Base-by-base conservation (phyloP, 371 early-diverging fungal genomes). In the Mortierella sp. region DNA sequence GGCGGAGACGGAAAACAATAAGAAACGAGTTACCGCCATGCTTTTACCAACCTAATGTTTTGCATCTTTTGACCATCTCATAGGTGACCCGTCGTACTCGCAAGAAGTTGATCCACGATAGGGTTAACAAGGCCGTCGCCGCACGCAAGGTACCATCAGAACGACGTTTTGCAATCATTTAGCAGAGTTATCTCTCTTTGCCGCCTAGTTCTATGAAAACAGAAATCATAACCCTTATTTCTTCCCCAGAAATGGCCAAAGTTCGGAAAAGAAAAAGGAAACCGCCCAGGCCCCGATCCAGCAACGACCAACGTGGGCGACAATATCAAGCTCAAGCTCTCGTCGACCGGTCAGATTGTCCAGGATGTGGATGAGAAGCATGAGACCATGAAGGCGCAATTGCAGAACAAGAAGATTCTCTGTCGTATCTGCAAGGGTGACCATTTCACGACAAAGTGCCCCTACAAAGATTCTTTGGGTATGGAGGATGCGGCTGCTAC, bases 361-460 rank as follows among this genome's bases (percentile, higher is more conserved):
- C 90, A 91, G 43, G 88, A 88, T 40, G 92, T 85, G 51, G 93
- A 91, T 26, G 94, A 92, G 54, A 91, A 94, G 82, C 92, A 91
- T 54, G 87, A 86, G 79, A 70, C 87, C 1, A 82, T 83, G 75
- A 88, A 84, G 79, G 83, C 88, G 44, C 85, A 79, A 40, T 82
- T 91, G 34, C 93, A 95, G 86, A 90, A 91, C 90, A 94, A 92
- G 88, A 96, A 95, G 86, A 98, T 99, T 90, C 90, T 93, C 72
- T 99, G 99, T 91, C 96, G 99, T 91, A 94, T 95, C 77, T 99
- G 99, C 92, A 96, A 97, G 83, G 98, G 98, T 78, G 97, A 96
- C 77, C 99, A 99, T 92, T 98, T 95, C 89, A 98, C 99, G 44
- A 90, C 94, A 78, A 96, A 96, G 89, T 99, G 99, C 93, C 99